phyloP scores from a whole-genome alignment of 345 rosid species.

The Aegle marmelos region DNA sequence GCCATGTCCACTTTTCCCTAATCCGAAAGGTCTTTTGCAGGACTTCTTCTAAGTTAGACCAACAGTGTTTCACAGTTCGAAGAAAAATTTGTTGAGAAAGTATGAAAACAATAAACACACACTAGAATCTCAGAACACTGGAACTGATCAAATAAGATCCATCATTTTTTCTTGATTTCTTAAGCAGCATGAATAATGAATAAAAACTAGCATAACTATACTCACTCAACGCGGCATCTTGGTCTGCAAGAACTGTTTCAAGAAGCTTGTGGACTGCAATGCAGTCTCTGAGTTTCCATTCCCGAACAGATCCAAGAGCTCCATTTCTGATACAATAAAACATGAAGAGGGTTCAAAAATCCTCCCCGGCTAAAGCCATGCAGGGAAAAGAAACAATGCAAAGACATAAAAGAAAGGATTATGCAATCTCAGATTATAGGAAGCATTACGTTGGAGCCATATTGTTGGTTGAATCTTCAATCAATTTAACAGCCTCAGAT shows the following conservation, averaged over 20 bases:
- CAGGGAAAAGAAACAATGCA: background rate
- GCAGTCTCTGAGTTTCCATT: conserved; percentile 89
- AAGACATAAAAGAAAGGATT: background rate
- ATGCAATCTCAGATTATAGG: background rate
- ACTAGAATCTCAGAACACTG: background rate
- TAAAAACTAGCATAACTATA: background rate
- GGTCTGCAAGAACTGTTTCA: conserved; percentile 43
- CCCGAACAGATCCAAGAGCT: conserved; percentile 55
- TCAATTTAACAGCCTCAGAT: conserved; percentile 64
- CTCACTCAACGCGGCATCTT: conserved; percentile 85
- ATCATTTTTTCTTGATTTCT: background rate
- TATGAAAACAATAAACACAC: background rate
- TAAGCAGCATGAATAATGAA: background rate
- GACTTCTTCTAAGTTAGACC: background rate
- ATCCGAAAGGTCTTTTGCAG: background rate
- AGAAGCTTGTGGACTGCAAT: conserved; percentile 71
- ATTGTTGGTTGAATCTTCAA: conserved; percentile 72
- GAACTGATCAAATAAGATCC: background rate
- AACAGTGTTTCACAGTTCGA: background rate
- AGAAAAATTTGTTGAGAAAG: background rate
- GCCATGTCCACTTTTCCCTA: background rate
- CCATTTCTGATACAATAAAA: conserved; percentile 45
- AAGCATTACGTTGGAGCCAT: conserved; percentile 48
- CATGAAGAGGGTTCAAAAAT: conserved; percentile 1
- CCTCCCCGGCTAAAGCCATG: background rate